Base-by-base conservation (phyloP, 805 yeast genomes). In the Wickerhamomyces queroliae region DNA sequence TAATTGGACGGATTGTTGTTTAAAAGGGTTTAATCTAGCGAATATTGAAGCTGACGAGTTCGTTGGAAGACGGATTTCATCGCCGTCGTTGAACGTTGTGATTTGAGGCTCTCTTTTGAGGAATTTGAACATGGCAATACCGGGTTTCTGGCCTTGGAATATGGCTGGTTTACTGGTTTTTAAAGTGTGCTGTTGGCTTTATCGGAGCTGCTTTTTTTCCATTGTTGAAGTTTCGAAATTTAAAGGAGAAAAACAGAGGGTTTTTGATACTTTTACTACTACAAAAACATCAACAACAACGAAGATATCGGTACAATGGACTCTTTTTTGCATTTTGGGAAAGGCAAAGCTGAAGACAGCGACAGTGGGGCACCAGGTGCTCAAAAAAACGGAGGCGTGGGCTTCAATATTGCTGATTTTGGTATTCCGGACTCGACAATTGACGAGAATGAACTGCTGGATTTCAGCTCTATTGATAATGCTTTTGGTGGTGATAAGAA, bases 361-460 rank as follows among this genome's bases (percentile, higher is more conserved):
- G 10, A 28, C 10, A n/a, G 16, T 28, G n/a, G n/a, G 13, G 23
- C 7, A 32, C n/a, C n/a, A n/a, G n/a, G n/a, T n/a, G n/a, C n/a
- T 31, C n/a, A n/a, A n/a, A n/a, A n/a, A n/a, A n/a, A n/a, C n/a
- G 11, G 25, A 8, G 25, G 25, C 25, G 25, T 8, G 25, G 10
- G 11, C 10, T 23, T 23, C 11, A 11, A 8, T 11, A 23, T 23
- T 23, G 10, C 31, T 23, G 44, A 30, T 35, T 38, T 42, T 22
- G 18, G 33, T 21, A 37, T 30, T 20, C 21, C 40, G 16, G 22
- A 35, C n/a, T 43, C 46, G 9, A 37, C 42, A 3, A 46, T 48
- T 28, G 38, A 49, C 29, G 46, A 42, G 38, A 44, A 45, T 38
- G 51, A 49, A 16, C 42, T 49, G 29, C 35, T 47, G 32, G 53